Percentiles rank a stretch among this genome's conserved stretches.
Evolutionary conservation across 768 basidiomycete species (phyloP).

Genomic region (Mycena venus): DNA sequence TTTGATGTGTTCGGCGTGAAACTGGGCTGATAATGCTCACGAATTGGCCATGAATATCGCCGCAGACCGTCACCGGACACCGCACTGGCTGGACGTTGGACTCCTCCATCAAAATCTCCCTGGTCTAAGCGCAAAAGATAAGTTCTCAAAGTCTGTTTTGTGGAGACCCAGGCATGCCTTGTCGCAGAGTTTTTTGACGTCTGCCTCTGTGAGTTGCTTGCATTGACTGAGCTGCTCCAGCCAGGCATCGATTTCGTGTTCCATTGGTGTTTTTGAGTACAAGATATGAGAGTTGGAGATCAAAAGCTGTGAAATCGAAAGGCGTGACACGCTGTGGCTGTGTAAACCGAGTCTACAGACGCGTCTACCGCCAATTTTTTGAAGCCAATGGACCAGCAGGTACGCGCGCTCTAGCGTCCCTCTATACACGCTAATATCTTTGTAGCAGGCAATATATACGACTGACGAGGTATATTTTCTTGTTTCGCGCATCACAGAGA

Average conservation of each 20-base stretch:
- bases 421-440: conserved; percentile 49
- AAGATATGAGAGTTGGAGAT: conserved; percentile 46
- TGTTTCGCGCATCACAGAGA: neutral
- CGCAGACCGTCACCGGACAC: conserved; percentile 99
- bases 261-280: conserved; percentile 53
- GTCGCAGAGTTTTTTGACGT: conserved; percentile 98
- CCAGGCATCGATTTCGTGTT: conserved; percentile 94
- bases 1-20: conserved; percentile 1
- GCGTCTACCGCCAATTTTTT: conserved; percentile 26
- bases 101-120: conserved; percentile 99
- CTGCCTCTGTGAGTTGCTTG: conserved; percentile 94
- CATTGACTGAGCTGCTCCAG: conserved; percentile 97
- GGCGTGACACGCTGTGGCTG: conserved; percentile 47
- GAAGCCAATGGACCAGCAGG: conserved; percentile 27
- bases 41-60: conserved; percentile 99
- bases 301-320: conserved; percentile 49
- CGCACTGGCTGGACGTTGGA: conserved; percentile 98
- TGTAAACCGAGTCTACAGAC: conserved; percentile 49
- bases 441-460: conserved; percentile 80
- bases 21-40: conserved; percentile 68
- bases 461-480: conserved; percentile 79
- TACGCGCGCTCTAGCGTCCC: conserved; percentile 3
- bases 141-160: conserved; percentile 27
- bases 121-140: conserved; percentile 72
- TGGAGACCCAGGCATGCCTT: conserved; percentile 75